Evolutionary conservation across 306 rosid genomes (phyloP), one percentile per base, ranked within the genome.

Genomic region (Fragaria iinumae): DNA sequence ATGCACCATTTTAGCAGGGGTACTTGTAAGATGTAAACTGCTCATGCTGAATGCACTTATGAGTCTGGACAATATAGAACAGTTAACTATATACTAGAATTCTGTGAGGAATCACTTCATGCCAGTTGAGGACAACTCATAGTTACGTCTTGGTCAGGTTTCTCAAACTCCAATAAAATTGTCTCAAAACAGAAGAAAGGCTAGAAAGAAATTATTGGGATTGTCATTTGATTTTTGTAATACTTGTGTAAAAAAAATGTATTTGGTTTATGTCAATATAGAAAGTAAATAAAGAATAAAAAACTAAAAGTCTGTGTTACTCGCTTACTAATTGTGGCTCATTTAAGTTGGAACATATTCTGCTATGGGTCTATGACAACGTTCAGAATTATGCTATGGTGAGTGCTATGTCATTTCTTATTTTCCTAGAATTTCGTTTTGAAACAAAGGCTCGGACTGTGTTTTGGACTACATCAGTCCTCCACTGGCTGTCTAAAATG

Each of bases 401-500:
- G 6, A 34, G 43, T 64, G 44, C 23, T 65, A 18, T 8, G 45
- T 36, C 69, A 36, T 65, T 65, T 18, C 47, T 29, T 63, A 34
- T 11, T 36, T 65, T 65, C 45, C 25, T 65, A 65, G 13, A 13
- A n/a, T 62, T 47, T 27, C 17, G 39, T 69, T 27, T 0, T 5
- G 34, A 69, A 12, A 69, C 49, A 44, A 23, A 43, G 72, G 55
- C 5, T 12, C n/a, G 0, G n/a, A 44, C 29, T 11, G 39, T 69
- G 34, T 69, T 56, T 47, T 25, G 57, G 39, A 43, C 23, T 14
- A 69, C 74, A 69, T 7, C 59, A 25, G 73, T 52, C 56, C 53
- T 44, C 56, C 29, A 45, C 23, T 68, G 12, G 29, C 25, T 44
- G 55, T 13, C 21, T 45, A 45, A 52, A 52, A 52, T 52, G 55